Evolutionary conservation across 148 eudicot genomes (phyloP).

Genomic region (Rhododendron williamsianum): DNA sequence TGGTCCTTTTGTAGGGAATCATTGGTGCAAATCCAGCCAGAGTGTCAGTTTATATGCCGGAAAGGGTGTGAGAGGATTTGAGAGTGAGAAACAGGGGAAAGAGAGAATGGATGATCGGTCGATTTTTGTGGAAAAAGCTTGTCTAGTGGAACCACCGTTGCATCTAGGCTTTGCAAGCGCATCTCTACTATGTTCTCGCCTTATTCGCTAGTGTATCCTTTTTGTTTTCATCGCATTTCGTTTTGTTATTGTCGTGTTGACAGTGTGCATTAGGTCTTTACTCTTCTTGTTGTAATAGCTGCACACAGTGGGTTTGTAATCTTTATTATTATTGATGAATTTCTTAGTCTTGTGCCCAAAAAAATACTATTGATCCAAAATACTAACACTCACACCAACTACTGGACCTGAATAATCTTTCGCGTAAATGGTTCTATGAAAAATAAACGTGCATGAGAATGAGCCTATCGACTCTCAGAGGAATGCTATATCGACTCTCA

Average conservation of each 20-base stretch:
- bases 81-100: not conserved
- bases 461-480: not conserved
- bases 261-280: too few species aligned
- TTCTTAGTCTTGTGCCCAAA: not conserved
- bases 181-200: not conserved
- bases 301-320: too few species aligned
- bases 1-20: not conserved
- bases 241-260: too few species aligned
- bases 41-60: not conserved
- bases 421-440: not conserved
- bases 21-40: not conserved
- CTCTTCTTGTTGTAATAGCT: too few species aligned
- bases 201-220: too few species aligned
- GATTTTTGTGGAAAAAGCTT: too few species aligned
- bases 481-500: not conserved
- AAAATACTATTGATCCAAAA: too few species aligned
- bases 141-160: too few species aligned
- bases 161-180: too few species aligned
- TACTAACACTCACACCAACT: not conserved
- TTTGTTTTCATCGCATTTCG: too few species aligned
- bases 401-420: not conserved
- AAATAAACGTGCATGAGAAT: not conserved
- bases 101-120: not conserved
- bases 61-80: not conserved
- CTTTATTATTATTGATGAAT: not conserved